Evolutionary conservation across 768 basidiomycete species (phyloP), one percentile per base, ranked within the genome.

Genomic region (Jaapia argillacea): DNA sequence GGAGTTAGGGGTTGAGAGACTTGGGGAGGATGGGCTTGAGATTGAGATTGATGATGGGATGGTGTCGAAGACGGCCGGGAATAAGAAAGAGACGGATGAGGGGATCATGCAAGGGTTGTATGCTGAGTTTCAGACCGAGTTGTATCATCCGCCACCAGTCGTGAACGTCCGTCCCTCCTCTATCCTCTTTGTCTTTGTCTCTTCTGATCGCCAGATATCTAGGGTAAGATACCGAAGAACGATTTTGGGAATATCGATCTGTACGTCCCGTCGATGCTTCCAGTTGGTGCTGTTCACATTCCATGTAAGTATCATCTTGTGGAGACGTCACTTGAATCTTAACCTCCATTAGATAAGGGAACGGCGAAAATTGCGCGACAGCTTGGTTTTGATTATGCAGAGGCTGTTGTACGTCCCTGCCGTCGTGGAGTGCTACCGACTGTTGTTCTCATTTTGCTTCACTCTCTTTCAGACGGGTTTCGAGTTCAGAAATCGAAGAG

Each of bases 191-290:
- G 24, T 16, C 24, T 21, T 33, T 20, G 49, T 16, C 0, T 14
- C n/a, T 14, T 16, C 7, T 43, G 20, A n/a, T 23, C 28, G 7
- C 39, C 12, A 28, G 39, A 36, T 36, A 40, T 31, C 22, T 54
- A 98, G 93, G 94, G 94, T 24, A 79, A 77, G 58, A 75, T 99
- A 24, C 92, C 92, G 4, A 93, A 88, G 66, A 99, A 99, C 55
- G 78, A 82, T 50, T 99, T 94, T 58, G 94, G 94, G 14, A 99
- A 97, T 59, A 86, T 99, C 50, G 94, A 99, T 63, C 64, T 99
- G 21, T 99, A 94, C 59, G 88, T 87, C 21, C 83, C 88, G 23
- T 82, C 88, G 3, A 99, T 99, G 96, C 71, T 98, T 24, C 96
- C 96, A 2, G 63, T 59, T 42, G 96, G 96, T 16, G 88, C 77